Conservation (phyloP, 495 filamentous ascomycete species). For the Aspergillus ellipticus region DNA sequence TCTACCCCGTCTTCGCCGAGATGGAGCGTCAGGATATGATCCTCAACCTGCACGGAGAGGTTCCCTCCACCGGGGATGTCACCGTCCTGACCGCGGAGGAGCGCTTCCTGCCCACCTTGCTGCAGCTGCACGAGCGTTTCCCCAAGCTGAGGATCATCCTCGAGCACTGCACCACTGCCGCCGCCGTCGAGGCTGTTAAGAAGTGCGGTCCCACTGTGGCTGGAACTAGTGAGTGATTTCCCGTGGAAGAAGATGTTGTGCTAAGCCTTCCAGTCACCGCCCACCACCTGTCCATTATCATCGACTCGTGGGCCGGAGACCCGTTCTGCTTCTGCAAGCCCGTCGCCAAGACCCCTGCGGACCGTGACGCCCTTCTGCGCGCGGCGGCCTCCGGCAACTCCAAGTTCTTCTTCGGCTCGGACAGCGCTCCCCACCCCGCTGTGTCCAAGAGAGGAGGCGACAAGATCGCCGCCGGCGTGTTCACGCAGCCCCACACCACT, state of each 20-base stretch:
- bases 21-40: constrained; percentile 68
- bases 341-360: constrained; percentile 68
- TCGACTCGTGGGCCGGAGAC: constrained; percentile 72
- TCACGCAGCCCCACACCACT: constrained; percentile 85
- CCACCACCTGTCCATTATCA: constrained; percentile 75
- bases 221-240: constrained; percentile 15
- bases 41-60: constrained; percentile 62
- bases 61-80: constrained; percentile 48
- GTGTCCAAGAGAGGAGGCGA: constrained; percentile 62
- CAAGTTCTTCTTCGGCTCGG: constrained; percentile 77
- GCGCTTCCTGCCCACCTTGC: constrained; percentile 72
- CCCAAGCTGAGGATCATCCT: constrained; percentile 77
- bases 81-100: constrained; percentile 80
- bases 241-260: neutral
- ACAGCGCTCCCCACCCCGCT: constrained; percentile 75
- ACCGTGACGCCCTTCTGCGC: constrained; percentile 70
- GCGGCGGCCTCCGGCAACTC: constrained; percentile 62
- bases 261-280: constrained; percentile 51
- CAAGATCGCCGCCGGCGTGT: constrained; percentile 77
- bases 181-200: constrained; percentile 74
- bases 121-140: constrained; percentile 66
- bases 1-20: constrained; percentile 74
- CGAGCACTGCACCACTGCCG: constrained; percentile 76
- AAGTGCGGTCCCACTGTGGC: constrained; percentile 69
- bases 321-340: constrained; percentile 87